Base-by-base conservation (phyloP, 768 basidiomycete genomes). In the Auricularia sp. region DNA sequence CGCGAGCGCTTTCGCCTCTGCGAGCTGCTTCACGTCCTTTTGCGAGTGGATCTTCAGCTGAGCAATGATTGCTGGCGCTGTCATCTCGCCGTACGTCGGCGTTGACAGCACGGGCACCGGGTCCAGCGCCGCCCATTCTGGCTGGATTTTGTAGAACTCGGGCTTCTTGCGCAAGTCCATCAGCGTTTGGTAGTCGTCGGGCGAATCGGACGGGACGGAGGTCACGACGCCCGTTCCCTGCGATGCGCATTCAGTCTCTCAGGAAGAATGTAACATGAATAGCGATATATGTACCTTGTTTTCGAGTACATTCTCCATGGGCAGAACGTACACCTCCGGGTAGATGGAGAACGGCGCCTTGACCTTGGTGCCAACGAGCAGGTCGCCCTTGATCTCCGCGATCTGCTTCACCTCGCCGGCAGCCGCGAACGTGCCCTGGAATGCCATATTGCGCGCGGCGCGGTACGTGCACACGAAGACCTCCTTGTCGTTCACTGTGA, bases 261-360 rank as follows among this genome's bases (percentile, higher is more conserved):
- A 64, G 34, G 58, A 11, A 2, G 29, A 29, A 3, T 29, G 29
- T 2, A 29, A 29, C 29, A 29, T 2, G 29, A 45, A 5, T 5
- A 45, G 71, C 62, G 71, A 64, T 3, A 21, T 58, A 2, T 2
- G 10, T 83, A 90, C 39, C 81, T 98, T 98, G 67, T 92, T 95
- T n/a, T 94, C 85, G 59, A 96, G 82, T 63, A 98, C 94, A 69
- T 88, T 91, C 69, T 99, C 97, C 97, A 99, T 99, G n/a, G 97
- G 97, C 65, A 99, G 77, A 58, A 99, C 92, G 71, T 94, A 94
- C 34, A 98, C 91, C 75, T 96, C 88, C 0, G 90, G 85, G 73
- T 88, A 83, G 62, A 94, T 70, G 29, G 86, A 84, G 67, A 91
- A 86, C 0, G 96, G 94, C 1, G 96, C 95, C 67, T 86, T 87